Evolutionary conservation across 495 filamentous ascomycete genomes (phyloP).

Genomic region (Neurospora tetrasperma): DNA sequence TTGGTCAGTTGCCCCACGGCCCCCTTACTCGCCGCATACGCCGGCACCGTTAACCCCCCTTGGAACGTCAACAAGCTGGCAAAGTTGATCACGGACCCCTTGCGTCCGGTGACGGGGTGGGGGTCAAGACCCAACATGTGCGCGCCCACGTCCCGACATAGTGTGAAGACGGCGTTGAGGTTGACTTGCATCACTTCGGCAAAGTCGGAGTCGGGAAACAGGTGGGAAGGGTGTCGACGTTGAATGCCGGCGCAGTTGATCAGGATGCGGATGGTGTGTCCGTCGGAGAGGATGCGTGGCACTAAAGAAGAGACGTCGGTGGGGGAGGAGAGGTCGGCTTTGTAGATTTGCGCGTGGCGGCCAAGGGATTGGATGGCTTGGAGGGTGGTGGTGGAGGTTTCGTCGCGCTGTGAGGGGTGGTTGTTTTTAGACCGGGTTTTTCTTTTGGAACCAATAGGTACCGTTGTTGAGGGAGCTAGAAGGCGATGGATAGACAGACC

Average conservation of each 20-base stretch:
- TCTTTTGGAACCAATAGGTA: not conserved
- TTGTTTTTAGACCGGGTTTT: not conserved
- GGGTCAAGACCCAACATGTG: conserved; percentile 60
- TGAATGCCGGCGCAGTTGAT: conserved; percentile 86
- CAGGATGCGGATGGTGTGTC: conserved; percentile 56
- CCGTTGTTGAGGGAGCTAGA: not conserved
- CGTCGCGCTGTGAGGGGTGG: conserved; percentile 45
- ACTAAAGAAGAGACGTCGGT: conserved; percentile 50
- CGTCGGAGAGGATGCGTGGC: conserved; percentile 49
- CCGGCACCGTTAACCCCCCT: conserved; percentile 81
- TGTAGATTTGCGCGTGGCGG: conserved; percentile 58
- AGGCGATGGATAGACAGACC: conserved; percentile 20
- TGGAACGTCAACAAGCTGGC: conserved; percentile 81
- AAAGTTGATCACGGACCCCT: conserved; percentile 78
- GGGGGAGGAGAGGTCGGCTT: conserved; percentile 58
- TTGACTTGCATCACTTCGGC: conserved; percentile 80
- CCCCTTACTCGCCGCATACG: conserved; percentile 84
- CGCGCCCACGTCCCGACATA: conserved; percentile 76
- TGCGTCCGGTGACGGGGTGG: conserved; percentile 42
- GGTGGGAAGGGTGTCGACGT: conserved; percentile 60
- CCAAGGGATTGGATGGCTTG: conserved; percentile 51
- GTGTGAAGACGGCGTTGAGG: conserved; percentile 68
- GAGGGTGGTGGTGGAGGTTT: conserved; percentile 52
- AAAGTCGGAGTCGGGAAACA: conserved; percentile 78
- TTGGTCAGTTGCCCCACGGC: conserved; percentile 83